Percentiles rank a stretch among this genome's conserved stretches.
phyloP scores from a whole-genome alignment of 371 early-diverging fungal genomes.

The Umbelopsis sp. region DNA sequence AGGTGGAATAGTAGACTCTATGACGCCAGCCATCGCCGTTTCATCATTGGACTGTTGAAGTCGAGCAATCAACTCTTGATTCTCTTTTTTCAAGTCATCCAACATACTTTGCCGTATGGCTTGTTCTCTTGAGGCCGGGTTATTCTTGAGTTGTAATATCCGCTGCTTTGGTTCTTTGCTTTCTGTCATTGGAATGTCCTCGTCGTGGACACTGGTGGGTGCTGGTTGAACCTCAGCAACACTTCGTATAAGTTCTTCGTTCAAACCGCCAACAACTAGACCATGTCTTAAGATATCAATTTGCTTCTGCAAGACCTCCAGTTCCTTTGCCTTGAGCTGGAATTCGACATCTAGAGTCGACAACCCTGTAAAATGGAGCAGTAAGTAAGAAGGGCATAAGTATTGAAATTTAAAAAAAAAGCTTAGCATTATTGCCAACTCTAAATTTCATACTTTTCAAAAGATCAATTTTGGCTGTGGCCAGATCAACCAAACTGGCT shows the following conservation, averaged over 20 bases:
- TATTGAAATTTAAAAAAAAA: neutral
- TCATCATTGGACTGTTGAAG: conserved; percentile 23
- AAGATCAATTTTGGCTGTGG: conserved; percentile 3
- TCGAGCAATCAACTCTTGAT: conserved; percentile 43
- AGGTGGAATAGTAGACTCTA: conserved; percentile 39
- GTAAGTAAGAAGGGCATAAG: neutral
- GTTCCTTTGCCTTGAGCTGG: conserved; percentile 20
- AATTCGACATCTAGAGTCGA: neutral
- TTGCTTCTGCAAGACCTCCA: conserved; percentile 39
- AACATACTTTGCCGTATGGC: conserved; percentile 69
- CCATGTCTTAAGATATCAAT: conserved; percentile 23
- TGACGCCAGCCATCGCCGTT: neutral
- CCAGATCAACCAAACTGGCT: neutral
- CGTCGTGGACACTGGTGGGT: conserved; percentile 18
- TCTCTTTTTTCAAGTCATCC: conserved; percentile 63
- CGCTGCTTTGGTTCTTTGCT: conserved; percentile 40
- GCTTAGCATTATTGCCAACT: neutral
- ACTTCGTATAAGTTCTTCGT: conserved; percentile 53
- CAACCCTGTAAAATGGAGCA: neutral
- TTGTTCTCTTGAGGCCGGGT: conserved; percentile 69
- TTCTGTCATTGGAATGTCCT: conserved; percentile 63
- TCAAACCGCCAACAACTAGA: conserved; percentile 30
- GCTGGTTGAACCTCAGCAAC: conserved; percentile 47
- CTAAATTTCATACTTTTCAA: neutral
- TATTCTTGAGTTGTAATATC: conserved; percentile 72